Evolutionary conservation across 2,329 filamentous ascomycete species (phyloP).

Genomic region (Graphium sp.): DNA sequence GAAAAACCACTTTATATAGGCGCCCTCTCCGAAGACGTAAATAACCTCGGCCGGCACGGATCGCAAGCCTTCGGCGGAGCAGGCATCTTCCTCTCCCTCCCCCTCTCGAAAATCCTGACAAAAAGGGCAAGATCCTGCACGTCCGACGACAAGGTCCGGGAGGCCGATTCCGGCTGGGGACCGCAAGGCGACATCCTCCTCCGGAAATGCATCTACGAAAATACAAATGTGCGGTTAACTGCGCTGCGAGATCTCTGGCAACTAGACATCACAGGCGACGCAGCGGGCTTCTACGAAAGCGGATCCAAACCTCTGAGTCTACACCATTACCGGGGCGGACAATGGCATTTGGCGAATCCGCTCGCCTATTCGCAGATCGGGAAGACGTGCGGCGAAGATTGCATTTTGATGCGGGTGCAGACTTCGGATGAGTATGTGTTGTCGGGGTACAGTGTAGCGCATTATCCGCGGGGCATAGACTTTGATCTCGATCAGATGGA

Average conservation of each 20-base stretch:
- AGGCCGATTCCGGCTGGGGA: constrained; percentile 40
- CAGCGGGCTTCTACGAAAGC: constrained; percentile 42
- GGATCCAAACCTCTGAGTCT: constrained; percentile 35
- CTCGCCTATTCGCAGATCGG: constrained; percentile 29
- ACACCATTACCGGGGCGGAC: constrained; percentile 46
- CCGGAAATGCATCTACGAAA: constrained; percentile 35
- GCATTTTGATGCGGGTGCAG: constrained; percentile 37
- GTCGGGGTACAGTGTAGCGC: constrained; percentile 36
- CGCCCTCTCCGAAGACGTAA: constrained; percentile 36
- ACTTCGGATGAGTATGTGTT: constrained; percentile 27
- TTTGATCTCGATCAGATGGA: constrained; percentile 31
- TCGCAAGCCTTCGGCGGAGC: constrained; percentile 45
- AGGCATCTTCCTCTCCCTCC: constrained; percentile 37
- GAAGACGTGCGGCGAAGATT: constrained; percentile 35
- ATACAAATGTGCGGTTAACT: constrained; percentile 35
- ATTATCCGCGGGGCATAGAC: constrained; percentile 22
- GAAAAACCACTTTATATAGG: constrained; percentile 34
- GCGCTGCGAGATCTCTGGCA: constrained; percentile 36
- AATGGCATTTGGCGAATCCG: constrained; percentile 34
- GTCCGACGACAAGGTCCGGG: constrained; percentile 30
- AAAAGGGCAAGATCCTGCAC: constrained; percentile 26
- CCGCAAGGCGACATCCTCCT: constrained; percentile 38
- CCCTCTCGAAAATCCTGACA: constrained; percentile 29
- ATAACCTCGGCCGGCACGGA: constrained; percentile 32
- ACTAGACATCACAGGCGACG: constrained; percentile 35